phyloP scores from a whole-genome alignment of 2,329 filamentous ascomycete species.

The Pseudocercospora crystallina region DNA sequence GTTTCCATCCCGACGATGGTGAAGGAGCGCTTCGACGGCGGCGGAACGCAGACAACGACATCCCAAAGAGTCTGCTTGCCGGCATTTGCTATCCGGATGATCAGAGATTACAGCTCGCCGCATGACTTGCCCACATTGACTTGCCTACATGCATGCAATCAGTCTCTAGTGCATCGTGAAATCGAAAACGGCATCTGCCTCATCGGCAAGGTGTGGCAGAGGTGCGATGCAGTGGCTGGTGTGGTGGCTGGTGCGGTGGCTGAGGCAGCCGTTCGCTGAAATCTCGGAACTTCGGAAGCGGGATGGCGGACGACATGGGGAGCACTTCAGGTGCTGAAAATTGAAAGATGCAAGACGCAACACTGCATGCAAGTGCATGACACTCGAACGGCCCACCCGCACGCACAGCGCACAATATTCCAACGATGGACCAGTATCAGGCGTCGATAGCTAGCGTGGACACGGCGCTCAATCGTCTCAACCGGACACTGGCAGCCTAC shows the following conservation, averaged over 20 bases:
- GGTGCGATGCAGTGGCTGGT: too few species aligned
- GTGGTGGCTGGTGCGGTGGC: too few species aligned
- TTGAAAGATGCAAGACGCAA: neutral
- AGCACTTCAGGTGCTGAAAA: constrained; percentile 6
- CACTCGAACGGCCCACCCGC: neutral
- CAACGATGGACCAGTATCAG: constrained; percentile 32
- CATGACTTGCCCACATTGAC: neutral
- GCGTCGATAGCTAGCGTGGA: constrained; percentile 32
- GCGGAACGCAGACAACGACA: too few species aligned
- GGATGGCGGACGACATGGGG: neutral
- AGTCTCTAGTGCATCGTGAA: constrained; percentile 11
- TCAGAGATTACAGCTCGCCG: too few species aligned
- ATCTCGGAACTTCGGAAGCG: too few species aligned
- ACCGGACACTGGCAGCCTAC: constrained; percentile 33
- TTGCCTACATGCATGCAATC: neutral
- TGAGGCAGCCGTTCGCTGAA: too few species aligned
- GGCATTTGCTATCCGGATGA: too few species aligned
- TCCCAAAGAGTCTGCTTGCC: too few species aligned
- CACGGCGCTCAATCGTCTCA: constrained; percentile 31
- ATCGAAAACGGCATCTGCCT: constrained; percentile 12
- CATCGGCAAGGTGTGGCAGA: constrained; percentile 2
- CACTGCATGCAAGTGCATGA: neutral
- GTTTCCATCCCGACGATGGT: too few species aligned
- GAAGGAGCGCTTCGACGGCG: too few species aligned
- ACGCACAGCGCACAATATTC: neutral